phyloP scores from a whole-genome alignment of 2,329 filamentous ascomycete genomes.

The Cladosporium sp. region DNA sequence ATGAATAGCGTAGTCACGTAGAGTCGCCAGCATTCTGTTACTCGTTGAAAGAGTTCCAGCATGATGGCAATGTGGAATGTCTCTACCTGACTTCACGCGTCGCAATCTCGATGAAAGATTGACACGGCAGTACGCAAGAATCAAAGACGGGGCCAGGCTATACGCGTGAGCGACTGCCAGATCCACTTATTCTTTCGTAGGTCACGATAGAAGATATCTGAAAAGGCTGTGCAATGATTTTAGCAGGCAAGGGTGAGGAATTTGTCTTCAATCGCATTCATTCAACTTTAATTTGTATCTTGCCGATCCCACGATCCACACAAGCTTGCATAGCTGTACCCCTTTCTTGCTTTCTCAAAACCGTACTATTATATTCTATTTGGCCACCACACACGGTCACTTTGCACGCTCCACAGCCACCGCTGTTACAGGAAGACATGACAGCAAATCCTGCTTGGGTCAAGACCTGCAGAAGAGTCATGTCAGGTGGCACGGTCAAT shows the following conservation, averaged over 20 bases:
- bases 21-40: background rate
- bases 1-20: background rate
- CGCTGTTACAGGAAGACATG: slow-evolving; percentile 45
- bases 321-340: slow-evolving; percentile 41
- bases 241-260: background rate
- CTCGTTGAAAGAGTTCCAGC: background rate
- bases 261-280: background rate
- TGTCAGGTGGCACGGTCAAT: slow-evolving; percentile 47
- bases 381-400: slow-evolving; percentile 41
- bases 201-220: no score
- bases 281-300: background rate
- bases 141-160: background rate
- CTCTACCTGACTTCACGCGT: background rate
- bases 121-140: background rate
- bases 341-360: slow-evolving; percentile 37
- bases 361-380: slow-evolving; percentile 43
- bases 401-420: slow-evolving; percentile 47
- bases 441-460: slow-evolving; percentile 46
- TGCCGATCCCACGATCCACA: slow-evolving; percentile 35
- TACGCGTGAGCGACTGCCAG: background rate
- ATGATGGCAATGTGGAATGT: background rate
- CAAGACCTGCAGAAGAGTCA: slow-evolving; percentile 45
- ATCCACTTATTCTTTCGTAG: no score
- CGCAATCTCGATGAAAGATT: background rate
- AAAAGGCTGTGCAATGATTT: no score